Conservation (phyloP, 495 filamentous ascomycete species). For the Neurospora sp. region DNA sequence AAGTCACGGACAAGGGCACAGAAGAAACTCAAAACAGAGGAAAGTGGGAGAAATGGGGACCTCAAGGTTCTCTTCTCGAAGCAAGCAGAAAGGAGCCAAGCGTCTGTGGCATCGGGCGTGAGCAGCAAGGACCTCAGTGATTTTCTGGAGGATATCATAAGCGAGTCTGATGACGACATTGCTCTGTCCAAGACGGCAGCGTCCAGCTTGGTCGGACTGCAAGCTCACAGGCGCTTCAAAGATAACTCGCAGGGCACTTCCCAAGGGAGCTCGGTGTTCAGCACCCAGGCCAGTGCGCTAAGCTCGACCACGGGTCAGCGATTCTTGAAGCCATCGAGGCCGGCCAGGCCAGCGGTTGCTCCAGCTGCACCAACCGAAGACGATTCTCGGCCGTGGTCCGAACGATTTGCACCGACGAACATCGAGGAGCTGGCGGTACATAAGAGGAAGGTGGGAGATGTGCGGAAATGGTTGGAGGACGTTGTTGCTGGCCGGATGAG, state of each 20-base stretch:
- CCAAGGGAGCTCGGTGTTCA: background rate
- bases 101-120: background rate
- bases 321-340: conserved; percentile 23
- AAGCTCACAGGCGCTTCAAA: conserved; percentile 35
- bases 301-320: conserved; percentile 19
- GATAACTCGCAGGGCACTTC: conserved; percentile 6
- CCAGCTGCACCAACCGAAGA: conserved; percentile 13
- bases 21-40: conserved; percentile 29
- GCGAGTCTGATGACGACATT: conserved; percentile 41
- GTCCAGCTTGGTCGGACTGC: conserved; percentile 34
- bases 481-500: conserved; percentile 53
- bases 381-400: conserved; percentile 68
- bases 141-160: conserved; percentile 35
- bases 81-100: conserved; percentile 34
- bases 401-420: conserved; percentile 62
- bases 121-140: background rate
- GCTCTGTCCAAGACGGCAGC: conserved; percentile 25
- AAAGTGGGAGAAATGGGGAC: conserved; percentile 37
- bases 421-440: conserved; percentile 85
- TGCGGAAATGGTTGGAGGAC: conserved; percentile 67
- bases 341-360: conserved; percentile 5
- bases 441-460: conserved; percentile 84
- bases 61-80: conserved; percentile 43
- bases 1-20: conserved; percentile 23
- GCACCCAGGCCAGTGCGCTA: background rate